Evolutionary conservation across 495 filamentous ascomycete species (phyloP).

Genomic region (Immersiella caudata): DNA sequence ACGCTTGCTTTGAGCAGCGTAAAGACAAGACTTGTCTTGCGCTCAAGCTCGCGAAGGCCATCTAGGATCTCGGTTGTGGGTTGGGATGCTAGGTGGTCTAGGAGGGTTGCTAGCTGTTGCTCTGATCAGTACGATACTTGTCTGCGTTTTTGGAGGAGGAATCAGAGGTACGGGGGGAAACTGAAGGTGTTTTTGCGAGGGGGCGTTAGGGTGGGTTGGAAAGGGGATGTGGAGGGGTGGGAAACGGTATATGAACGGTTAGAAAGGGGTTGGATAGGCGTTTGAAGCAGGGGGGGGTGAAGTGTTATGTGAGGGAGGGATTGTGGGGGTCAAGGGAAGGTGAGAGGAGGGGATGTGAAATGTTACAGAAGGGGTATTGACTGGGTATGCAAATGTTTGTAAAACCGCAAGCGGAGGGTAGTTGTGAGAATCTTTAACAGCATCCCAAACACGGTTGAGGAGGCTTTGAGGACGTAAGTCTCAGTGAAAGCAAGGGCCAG

Average conservation of each 20-base stretch:
- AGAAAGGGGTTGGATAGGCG: background rate
- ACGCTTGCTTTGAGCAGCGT: slow-evolving; percentile 97
- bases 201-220: background rate
- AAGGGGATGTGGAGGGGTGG: background rate
- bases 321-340: background rate
- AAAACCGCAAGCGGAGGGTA: too few relatives aligned
- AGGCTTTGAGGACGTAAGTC: too few relatives aligned
- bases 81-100: slow-evolving; percentile 62
- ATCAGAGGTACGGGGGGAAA: background rate
- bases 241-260: background rate
- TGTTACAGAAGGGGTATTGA: too few relatives aligned
- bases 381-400: too few relatives aligned
- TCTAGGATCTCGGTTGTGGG: slow-evolving; percentile 78
- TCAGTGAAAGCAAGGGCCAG: too few relatives aligned
- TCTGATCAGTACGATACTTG: background rate
- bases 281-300: background rate
- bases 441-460: too few relatives aligned
- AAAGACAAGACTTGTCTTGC: slow-evolving; percentile 92
- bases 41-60: slow-evolving; percentile 81
- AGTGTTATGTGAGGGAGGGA: background rate
- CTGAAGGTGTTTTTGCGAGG: too few relatives aligned
- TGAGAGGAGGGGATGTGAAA: too few relatives aligned
- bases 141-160: too few relatives aligned
- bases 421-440: too few relatives aligned
- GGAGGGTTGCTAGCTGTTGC: slow-evolving; percentile 60